Evolutionary conservation across 2,329 filamentous ascomycete genomes (phyloP), one percentile per base, ranked within the genome.

Genomic region (Alternaria alternata): DNA sequence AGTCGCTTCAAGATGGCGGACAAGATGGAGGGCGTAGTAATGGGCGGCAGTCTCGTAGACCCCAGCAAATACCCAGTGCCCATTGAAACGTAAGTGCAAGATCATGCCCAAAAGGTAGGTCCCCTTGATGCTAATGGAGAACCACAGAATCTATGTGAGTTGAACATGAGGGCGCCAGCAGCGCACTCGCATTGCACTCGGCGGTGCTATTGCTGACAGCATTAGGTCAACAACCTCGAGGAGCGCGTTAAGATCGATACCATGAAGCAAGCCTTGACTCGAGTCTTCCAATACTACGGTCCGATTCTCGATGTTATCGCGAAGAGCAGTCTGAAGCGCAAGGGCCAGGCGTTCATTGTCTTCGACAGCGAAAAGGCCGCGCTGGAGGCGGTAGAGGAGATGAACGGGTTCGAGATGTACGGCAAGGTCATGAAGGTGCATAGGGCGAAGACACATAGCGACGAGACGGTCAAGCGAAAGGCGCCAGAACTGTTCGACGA

Each of bases 291-390:
- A 64, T 92, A 96, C 79, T 97, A 95, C 79, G 95, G 95, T 65
- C 89, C 84, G 58, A 88, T 97, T 62, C 81, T 96, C 69, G 93
- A 97, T 64, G 87, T 97, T 52, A 87, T 96, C 61, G 92, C 92
- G 44, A 96, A 96, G 83, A 92, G 88, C 65, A 97, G 96, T 78
- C 80, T 98, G 30, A 94, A 92, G 77, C 92, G 93, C 43, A 97
- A 96, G 78, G 95, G 95, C 12, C 95, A 99, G 81, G 95, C 95
- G 0, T 99, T 99, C 76, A 82, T 99, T 51, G 93, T 98, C 46
- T 98, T 93, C 77, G 93, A 96, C 70, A 86, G 84, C 62, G 83
- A 90, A n/a, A 91, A 93, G 56, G 87, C 89, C n/a, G 94, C 94
- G 4, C 83, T 86, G 53, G 86, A 88, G 64, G 94, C 95, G 18